Conservation (phyloP, 371 early-diverging fungal genomes). For the Actinomucor elegans region DNA sequence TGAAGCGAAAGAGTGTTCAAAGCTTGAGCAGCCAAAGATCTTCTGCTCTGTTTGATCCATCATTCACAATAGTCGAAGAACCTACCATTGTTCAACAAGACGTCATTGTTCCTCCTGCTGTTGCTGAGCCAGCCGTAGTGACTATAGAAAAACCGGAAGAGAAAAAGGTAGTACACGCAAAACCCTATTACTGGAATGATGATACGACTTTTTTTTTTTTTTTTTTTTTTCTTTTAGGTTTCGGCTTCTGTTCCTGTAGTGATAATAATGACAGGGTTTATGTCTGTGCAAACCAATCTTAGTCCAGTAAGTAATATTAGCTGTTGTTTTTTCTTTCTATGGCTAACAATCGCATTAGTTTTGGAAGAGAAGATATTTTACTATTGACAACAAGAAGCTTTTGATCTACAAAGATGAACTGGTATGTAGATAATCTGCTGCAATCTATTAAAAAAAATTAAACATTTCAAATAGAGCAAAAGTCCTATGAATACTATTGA, state of each 20-base stretch:
- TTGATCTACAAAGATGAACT: slow-evolving; percentile 47
- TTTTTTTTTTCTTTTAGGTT: slow-evolving; percentile 4
- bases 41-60: not conserved
- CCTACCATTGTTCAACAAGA: not conserved
- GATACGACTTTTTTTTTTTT: not conserved
- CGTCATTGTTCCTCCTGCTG: not conserved
- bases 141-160: not conserved
- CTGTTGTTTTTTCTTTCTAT: not conserved
- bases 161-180: not conserved
- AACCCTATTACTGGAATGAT: not conserved
- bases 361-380: slow-evolving; percentile 56
- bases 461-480: slow-evolving; percentile 14
- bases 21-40: no score
- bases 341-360: slow-evolving; percentile 3
- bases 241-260: not conserved
- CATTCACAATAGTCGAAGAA: not conserved
- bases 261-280: slow-evolving; percentile 24
- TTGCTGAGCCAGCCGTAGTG: not conserved
- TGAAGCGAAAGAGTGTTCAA: no score
- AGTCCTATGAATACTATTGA: slow-evolving; percentile 48
- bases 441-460: not conserved
- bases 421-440: slow-evolving; percentile 5
- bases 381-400: slow-evolving; percentile 29
- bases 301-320: slow-evolving; percentile 19
- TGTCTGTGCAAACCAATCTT: slow-evolving; percentile 26